A percentile compares a stretch with the other conserved stretches of the same genome.
These are phyloP conservation scores for Cinnamomum chago DNA, from an alignment of 164 flowering plant genomes.

Conservation along the genomic window DNA sequence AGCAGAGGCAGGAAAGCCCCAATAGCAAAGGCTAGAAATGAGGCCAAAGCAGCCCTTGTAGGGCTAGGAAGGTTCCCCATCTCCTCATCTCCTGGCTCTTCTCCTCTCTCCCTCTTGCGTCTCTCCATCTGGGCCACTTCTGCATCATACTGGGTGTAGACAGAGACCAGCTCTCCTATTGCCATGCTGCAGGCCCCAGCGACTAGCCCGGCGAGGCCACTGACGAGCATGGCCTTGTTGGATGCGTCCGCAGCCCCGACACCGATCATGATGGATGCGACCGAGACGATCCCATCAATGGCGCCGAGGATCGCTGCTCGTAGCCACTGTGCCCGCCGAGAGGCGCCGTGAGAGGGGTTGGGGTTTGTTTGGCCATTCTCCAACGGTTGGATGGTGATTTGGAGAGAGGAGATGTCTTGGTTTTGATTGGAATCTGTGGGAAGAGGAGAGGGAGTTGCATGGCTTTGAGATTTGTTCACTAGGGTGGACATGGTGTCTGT, in stretches of 20 bases:
- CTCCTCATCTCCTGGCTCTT: neutral
- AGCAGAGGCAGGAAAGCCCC: slow-evolving; percentile 6
- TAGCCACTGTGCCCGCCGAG: slow-evolving; percentile 8
- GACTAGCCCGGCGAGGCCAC: slow-evolving; percentile 15
- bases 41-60: neutral
- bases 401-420: neutral
- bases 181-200: slow-evolving; percentile 24
- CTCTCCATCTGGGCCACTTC: slow-evolving; percentile 23
- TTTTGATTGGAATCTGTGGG: neutral
- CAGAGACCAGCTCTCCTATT: slow-evolving; percentile 22
- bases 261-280: slow-evolving; percentile 20
- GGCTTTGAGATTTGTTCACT: neutral
- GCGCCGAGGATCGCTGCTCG: slow-evolving; percentile 14
- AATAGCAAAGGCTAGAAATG: slow-evolving; percentile 2
- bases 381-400: neutral
- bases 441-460: neutral
- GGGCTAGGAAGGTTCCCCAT: slow-evolving; percentile 10
- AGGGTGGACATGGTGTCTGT: neutral
- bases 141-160: slow-evolving; percentile 19
- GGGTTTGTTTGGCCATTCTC: neutral
- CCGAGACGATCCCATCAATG: slow-evolving; percentile 11
- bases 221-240: slow-evolving; percentile 15
- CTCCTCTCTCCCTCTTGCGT: slow-evolving; percentile 3
- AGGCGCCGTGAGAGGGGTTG: neutral
- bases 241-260: slow-evolving; percentile 16